These are phyloP conservation scores for Blastobotrys americana DNA, from an alignment of 805 yeast species.

Conservation along the genomic window DNA sequence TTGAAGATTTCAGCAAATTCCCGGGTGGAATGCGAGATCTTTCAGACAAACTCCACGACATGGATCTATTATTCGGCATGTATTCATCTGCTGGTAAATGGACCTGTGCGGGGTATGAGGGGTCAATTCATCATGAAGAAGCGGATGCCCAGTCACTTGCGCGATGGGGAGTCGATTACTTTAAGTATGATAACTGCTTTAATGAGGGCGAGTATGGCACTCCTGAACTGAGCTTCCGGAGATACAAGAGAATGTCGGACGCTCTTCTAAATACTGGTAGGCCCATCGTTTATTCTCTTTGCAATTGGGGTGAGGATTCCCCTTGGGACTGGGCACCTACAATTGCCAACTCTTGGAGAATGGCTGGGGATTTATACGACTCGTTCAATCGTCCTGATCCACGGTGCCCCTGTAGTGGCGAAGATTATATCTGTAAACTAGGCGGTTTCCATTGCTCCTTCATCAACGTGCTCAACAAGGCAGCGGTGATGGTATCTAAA, in stretches of 20 bases:
- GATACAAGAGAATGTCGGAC: slow-evolving; percentile 28
- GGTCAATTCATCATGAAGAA: slow-evolving; percentile 28
- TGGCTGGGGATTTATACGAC: slow-evolving; percentile 27
- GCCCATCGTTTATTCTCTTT: slow-evolving; percentile 27
- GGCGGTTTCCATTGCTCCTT: slow-evolving; percentile 28
- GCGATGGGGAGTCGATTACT: slow-evolving; percentile 28
- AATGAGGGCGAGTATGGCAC: slow-evolving; percentile 28
- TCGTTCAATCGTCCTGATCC: slow-evolving; percentile 19
- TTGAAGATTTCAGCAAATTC: slow-evolving; percentile 23
- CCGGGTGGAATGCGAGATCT: slow-evolving; percentile 27
- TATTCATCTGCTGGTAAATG: slow-evolving; percentile 31
- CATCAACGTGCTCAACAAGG: slow-evolving; percentile 25
- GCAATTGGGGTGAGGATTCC: slow-evolving; percentile 32
- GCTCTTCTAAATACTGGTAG: slow-evolving; percentile 29
- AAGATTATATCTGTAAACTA: slow-evolving; percentile 22
- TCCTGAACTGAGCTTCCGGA: slow-evolving; percentile 22
- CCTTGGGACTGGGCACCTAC: slow-evolving; percentile 30
- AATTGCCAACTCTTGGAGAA: slow-evolving; percentile 29
- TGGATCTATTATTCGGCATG: slow-evolving; percentile 30
- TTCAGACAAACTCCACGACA: slow-evolving; percentile 24
- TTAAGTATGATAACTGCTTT: slow-evolving; percentile 31
- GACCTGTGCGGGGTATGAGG: slow-evolving; percentile 31
- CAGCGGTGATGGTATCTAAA: slow-evolving; percentile 21
- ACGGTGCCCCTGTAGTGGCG: slow-evolving; percentile 28
- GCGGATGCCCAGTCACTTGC: slow-evolving; percentile 28